A percentile compares a stretch with the other conserved stretches of the same genome.
Conservation (phyloP, 1,284 basidiomycete species). For the Boletellus dicymbophilus region DNA sequence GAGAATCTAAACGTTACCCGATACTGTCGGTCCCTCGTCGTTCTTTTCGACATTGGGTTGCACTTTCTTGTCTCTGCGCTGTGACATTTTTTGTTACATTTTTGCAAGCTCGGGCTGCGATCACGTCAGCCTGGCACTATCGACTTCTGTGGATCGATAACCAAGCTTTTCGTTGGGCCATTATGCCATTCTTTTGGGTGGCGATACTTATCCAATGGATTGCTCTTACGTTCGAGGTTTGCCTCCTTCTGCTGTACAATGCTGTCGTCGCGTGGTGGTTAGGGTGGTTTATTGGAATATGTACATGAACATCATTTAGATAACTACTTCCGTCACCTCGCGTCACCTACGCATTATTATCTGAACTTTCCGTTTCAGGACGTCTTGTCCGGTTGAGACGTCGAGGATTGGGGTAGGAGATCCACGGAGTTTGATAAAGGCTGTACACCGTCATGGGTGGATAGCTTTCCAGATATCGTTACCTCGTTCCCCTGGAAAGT, state of each 20-base stretch:
- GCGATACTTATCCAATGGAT: constrained; percentile 62
- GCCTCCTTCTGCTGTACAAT: constrained; percentile 54
- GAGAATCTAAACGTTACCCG: constrained; percentile 66
- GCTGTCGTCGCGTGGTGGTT: constrained; percentile 68
- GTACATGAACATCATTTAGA: constrained; percentile 33
- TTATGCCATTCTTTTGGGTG: constrained; percentile 60
- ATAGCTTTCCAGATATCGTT: not conserved
- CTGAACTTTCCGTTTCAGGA: constrained; percentile 1
- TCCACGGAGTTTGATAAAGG: constrained; percentile 1
- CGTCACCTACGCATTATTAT: constrained; percentile 11
- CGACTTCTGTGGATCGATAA: constrained; percentile 56
- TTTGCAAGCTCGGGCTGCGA: constrained; percentile 56
- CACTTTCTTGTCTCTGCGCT: constrained; percentile 52
- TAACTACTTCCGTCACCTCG: not conserved
- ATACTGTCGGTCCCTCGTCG: constrained; percentile 60
- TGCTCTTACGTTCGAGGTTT: constrained; percentile 55
- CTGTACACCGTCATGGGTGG: not conserved
- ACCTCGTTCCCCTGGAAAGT: constrained; percentile 5
- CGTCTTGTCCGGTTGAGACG: constrained; percentile 1
- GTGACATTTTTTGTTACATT: constrained; percentile 45
- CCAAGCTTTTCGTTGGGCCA: constrained; percentile 57
- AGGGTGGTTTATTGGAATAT: constrained; percentile 61
- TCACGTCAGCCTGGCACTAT: constrained; percentile 50
- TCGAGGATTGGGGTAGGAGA: not conserved
- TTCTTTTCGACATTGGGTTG: constrained; percentile 67